Percentiles rank a stretch among this genome's conserved stretches.
These are phyloP conservation scores for Alnus rubra DNA, from an alignment of 306 rosid genomes.

Conservation along the genomic window DNA sequence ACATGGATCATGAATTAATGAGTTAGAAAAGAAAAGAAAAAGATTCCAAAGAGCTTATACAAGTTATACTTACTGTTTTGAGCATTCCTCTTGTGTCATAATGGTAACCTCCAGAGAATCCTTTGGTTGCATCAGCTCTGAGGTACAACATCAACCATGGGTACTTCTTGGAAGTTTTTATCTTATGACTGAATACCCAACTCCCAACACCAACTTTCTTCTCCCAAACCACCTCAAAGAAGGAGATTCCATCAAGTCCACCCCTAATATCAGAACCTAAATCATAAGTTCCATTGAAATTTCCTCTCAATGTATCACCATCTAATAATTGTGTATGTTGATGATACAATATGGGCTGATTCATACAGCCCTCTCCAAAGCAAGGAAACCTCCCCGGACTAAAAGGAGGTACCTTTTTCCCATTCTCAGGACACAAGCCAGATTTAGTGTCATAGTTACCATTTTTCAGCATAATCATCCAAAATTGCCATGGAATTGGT, in stretches of 20 bases:
- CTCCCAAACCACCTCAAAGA: constrained; percentile 73
- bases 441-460: constrained; percentile 65
- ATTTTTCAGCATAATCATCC: constrained; percentile 85
- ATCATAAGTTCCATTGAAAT: constrained; percentile 72
- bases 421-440: constrained; percentile 62
- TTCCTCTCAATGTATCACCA: constrained; percentile 47
- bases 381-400: constrained; percentile 64
- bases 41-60: constrained; percentile 19
- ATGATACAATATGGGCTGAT: constrained; percentile 64
- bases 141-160: constrained; percentile 91
- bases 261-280: constrained; percentile 36
- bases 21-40: neutral
- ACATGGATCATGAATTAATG: neutral
- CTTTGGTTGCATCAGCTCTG: constrained; percentile 80
- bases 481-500: constrained; percentile 76
- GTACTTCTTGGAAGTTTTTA: constrained; percentile 70
- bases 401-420: constrained; percentile 58
- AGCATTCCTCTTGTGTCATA: constrained; percentile 87
- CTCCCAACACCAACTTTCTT: constrained; percentile 68
- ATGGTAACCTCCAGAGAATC: constrained; percentile 89
- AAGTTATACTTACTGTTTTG: constrained; percentile 53
- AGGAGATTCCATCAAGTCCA: constrained; percentile 47
- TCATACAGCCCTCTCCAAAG: constrained; percentile 80
- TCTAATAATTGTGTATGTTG: constrained; percentile 40
- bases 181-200: constrained; percentile 70